Evolutionary conservation across 179 eudicot species (phyloP).

Genomic region (Amaranthus tricolor): DNA sequence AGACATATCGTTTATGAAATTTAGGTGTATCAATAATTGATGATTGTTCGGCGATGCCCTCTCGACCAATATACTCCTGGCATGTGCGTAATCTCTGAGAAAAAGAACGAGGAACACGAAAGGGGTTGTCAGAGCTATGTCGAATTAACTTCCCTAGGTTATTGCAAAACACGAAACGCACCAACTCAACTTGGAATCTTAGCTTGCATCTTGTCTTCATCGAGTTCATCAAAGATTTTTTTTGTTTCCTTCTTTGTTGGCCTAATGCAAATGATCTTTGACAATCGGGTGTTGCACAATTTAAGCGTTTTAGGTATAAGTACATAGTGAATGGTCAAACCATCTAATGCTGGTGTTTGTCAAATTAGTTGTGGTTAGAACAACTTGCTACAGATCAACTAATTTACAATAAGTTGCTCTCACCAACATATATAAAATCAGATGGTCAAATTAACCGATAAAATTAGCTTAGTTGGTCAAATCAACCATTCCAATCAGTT

Average conservation of each 20-base stretch:
- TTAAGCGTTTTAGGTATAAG: background rate
- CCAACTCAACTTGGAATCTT: background rate
- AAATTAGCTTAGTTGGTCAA: too few relatives aligned
- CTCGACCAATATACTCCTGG: conserved; percentile 69
- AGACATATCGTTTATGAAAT: conserved; percentile 79
- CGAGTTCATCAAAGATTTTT: background rate
- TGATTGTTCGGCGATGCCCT: conserved; percentile 80
- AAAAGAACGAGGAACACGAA: conserved; percentile 9
- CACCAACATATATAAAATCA: too few relatives aligned
- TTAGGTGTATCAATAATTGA: conserved; percentile 64
- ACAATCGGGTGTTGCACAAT: background rate
- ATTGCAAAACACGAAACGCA: background rate
- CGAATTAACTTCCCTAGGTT: background rate
- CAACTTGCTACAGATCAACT: too few relatives aligned
- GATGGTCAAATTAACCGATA: too few relatives aligned
- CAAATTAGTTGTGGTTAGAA: too few relatives aligned
- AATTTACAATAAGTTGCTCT: too few relatives aligned
- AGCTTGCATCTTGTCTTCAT: background rate
- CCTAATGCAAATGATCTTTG: background rate
- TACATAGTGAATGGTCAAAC: background rate
- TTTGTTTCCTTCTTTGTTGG: too few relatives aligned
- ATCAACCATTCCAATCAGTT: too few relatives aligned
- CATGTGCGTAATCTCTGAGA: conserved; percentile 74
- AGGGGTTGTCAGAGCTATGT: background rate
- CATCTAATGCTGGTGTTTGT: too few relatives aligned